Evolutionary conservation across 2,329 filamentous ascomycete genomes (phyloP).

Genomic region (Hymenoscyphus salicellus): DNA sequence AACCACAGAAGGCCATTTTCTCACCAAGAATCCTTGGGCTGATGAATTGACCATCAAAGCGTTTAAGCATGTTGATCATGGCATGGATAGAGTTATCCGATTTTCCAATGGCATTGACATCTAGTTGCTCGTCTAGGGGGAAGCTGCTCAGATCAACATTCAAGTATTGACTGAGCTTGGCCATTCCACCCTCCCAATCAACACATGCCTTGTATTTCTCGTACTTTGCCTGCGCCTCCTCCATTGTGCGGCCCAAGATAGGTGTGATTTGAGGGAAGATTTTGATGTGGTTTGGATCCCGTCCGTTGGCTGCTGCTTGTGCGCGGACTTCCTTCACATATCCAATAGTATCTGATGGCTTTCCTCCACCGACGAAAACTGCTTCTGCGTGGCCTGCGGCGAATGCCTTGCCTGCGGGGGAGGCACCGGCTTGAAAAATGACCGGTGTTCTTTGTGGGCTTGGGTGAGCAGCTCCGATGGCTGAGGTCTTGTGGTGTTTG

Average conservation of each 20-base stretch:
- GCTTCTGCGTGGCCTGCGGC: conserved; percentile 67
- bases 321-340: conserved; percentile 61
- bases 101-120: conserved; percentile 34
- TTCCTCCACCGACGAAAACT: conserved; percentile 65
- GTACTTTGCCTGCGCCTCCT: conserved; percentile 63
- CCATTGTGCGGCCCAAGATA: conserved; percentile 62
- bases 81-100: conserved; percentile 8
- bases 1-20: conserved; percentile 64
- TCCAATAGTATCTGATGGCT: conserved; percentile 56
- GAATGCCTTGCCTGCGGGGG: conserved; percentile 62
- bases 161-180: conserved; percentile 61
- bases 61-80: conserved; percentile 14
- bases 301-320: conserved; percentile 50
- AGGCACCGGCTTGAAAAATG: conserved; percentile 66
- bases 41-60: background rate
- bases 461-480: conserved; percentile 57
- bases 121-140: conserved; percentile 59
- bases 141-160: conserved; percentile 60
- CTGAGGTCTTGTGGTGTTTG: conserved; percentile 55
- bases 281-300: conserved; percentile 60
- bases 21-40: conserved; percentile 62
- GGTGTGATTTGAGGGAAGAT: conserved; percentile 64
- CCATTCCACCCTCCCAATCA: conserved; percentile 60
- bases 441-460: conserved; percentile 66
- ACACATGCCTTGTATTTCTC: conserved; percentile 60